Evolutionary conservation across 192 early-diverging fungal genomes (phyloP).

Genomic region (Podila epigama): DNA sequence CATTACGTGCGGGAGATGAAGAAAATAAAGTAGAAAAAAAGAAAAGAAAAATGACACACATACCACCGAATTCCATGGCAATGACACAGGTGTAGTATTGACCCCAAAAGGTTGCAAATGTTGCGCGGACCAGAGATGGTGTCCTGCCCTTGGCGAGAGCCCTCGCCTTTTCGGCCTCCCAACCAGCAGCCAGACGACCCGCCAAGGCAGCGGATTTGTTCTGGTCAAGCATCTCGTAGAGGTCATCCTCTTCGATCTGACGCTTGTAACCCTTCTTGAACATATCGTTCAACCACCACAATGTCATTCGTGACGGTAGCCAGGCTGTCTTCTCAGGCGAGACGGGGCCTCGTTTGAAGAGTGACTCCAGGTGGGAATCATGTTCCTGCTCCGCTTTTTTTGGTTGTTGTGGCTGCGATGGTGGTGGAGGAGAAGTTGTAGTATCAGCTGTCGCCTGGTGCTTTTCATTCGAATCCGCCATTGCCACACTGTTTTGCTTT

Average conservation of each 20-base stretch:
- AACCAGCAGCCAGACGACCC: not conserved
- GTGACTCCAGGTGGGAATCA: not conserved
- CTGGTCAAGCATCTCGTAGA: constrained; percentile 47
- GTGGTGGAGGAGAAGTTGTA: no score
- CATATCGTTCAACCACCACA: constrained; percentile 50
- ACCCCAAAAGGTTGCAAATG: constrained; percentile 24
- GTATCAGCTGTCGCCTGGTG: no score
- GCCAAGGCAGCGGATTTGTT: constrained; percentile 17
- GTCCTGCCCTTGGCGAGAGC: constrained; percentile 12
- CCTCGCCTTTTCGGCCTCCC: constrained; percentile 16
- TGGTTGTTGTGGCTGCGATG: no score
- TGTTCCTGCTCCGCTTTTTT: no score
- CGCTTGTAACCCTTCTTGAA: constrained; percentile 37
- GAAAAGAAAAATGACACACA: not conserved
- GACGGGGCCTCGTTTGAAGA: constrained; percentile 29
- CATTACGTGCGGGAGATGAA: not conserved
- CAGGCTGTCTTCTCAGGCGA: constrained; percentile 49
- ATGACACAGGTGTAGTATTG: constrained; percentile 28
- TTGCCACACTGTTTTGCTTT: no score
- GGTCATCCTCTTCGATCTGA: constrained; percentile 39
- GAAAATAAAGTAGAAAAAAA: not conserved
- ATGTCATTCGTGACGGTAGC: constrained; percentile 20
- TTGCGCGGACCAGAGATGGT: constrained; percentile 23
- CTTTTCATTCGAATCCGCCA: no score
- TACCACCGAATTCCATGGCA: constrained; percentile 36